A percentile compares a stretch with the other conserved stretches of the same genome.
phyloP scores from a whole-genome alignment of 495 filamentous ascomycete genomes.

The Neurospora hispaniola region DNA sequence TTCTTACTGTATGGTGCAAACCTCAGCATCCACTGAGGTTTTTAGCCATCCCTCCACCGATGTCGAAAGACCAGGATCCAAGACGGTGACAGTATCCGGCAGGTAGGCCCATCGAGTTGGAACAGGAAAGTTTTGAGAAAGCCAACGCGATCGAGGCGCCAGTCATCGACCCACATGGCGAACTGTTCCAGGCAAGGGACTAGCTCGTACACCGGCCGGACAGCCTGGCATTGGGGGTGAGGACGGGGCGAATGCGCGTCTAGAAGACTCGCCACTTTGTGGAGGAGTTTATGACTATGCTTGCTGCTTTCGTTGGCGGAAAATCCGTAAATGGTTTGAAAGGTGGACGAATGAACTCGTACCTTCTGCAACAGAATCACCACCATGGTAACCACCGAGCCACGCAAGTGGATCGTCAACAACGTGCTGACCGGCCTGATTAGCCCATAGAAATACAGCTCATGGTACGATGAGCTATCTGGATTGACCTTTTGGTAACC shows the following conservation, averaged over 20 bases:
- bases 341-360: neutral
- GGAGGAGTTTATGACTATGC: neutral
- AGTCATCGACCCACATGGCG: neutral
- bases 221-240: neutral
- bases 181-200: neutral
- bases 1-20: slow-evolving; percentile 3
- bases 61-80: neutral
- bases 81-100: neutral
- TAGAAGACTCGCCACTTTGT: neutral
- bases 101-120: neutral
- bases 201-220: neutral
- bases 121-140: neutral
- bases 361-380: neutral
- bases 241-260: neutral
- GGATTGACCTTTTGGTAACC: neutral
- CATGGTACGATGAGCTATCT: neutral
- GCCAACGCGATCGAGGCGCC: neutral
- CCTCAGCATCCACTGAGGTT: neutral
- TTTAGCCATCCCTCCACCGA: neutral
- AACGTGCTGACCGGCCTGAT: neutral
- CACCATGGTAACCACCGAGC: neutral
- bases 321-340: neutral
- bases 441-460: neutral
- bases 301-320: neutral
- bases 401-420: neutral